These are phyloP conservation scores for Starmerella gropengiesseri DNA, from an alignment of 805 yeast genomes.

Conservation along the genomic window DNA sequence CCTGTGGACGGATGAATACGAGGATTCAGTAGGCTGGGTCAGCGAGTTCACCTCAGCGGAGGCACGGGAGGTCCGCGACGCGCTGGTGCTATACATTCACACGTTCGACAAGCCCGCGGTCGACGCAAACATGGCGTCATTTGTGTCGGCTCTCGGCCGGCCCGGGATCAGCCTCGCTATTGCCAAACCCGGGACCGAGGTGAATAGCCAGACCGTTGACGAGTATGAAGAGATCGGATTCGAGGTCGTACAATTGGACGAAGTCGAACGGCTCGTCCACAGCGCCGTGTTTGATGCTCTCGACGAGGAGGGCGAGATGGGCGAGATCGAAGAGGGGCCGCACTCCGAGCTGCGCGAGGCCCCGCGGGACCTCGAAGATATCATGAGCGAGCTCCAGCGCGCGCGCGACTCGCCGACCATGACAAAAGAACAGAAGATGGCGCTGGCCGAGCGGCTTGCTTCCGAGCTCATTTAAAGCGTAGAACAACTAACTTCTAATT, in stretches of 20 bases:
- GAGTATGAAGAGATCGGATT: slow-evolving; percentile 18
- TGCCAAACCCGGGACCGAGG: slow-evolving; percentile 14
- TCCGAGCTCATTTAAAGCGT: slow-evolving; percentile 23
- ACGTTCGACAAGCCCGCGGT: slow-evolving; percentile 13
- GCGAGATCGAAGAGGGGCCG: slow-evolving; percentile 9
- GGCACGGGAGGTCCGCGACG: slow-evolving; percentile 32
- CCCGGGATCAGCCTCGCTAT: slow-evolving; percentile 26
- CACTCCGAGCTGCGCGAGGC: neutral
- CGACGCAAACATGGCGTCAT: slow-evolving; percentile 14
- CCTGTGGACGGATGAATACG: slow-evolving; percentile 31
- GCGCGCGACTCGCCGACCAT: slow-evolving; percentile 24
- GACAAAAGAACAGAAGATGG: slow-evolving; percentile 27
- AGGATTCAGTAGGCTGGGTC: slow-evolving; percentile 26
- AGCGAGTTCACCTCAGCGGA: slow-evolving; percentile 27
- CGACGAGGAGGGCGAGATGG: slow-evolving; percentile 10
- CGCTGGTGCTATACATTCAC: slow-evolving; percentile 30
- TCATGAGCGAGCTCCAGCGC: slow-evolving; percentile 24
- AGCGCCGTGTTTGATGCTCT: slow-evolving; percentile 13
- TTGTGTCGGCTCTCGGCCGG: slow-evolving; percentile 22
- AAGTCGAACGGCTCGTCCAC: slow-evolving; percentile 21
- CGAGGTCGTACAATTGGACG: slow-evolving; percentile 26
- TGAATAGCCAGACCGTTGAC: neutral
- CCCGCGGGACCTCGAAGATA: slow-evolving; percentile 25
- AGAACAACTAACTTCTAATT: neutral
- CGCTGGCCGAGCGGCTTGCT: slow-evolving; percentile 30